Base-by-base conservation (phyloP, 306 rosid genomes). In the Corylus heterophylla region DNA sequence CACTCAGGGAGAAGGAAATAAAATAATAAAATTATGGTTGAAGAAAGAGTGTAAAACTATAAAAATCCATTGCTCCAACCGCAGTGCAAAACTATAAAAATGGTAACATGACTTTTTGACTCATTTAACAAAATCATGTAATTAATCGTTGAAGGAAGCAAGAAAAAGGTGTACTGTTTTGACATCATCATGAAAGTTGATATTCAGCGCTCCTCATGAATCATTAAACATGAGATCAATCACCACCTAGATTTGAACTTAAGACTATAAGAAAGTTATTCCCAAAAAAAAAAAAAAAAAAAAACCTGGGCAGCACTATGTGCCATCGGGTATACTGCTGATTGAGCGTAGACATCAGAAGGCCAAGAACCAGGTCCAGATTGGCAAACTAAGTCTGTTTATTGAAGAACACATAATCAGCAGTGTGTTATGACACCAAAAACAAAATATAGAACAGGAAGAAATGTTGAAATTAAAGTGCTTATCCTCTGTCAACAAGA, bases 351-450 rank as follows among this genome's bases (percentile, higher is more conserved):
- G 79, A 93, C 80, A 71, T 78, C 20, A 58, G 98, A 91, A 81
- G 99, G 93, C 99, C 99, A 96, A 37, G 96, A 87, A 78, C 92
- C 87, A 61, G 99, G 99, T 84, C 99, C 99, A 77, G 99, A 96
- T 82, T 93, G 99, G 84, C 99, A 96, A 77, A 96, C 93, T 83
- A 96, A 87, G 87, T 96, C 99, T 96, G 94, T 71, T 74, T 76
- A 75, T 77, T 64, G 63, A 54, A 68, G 73, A 75, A 39, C 55
- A 49, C 70, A 76, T 70, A 16, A 59, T 67, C 52, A 84, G 83
- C 79, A 55, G 82, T 79, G 54, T 31, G 14, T 73, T 55, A 56
- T 12, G 81, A 44, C 45, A 54, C 77, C 59, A 20, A 50, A 20
- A 50, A 17, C 50, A 22, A 74, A 71, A 52, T 75, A 84, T 62